Evolutionary conservation across 305 asterid species (phyloP).

Genomic region (Salvia sclarea): DNA sequence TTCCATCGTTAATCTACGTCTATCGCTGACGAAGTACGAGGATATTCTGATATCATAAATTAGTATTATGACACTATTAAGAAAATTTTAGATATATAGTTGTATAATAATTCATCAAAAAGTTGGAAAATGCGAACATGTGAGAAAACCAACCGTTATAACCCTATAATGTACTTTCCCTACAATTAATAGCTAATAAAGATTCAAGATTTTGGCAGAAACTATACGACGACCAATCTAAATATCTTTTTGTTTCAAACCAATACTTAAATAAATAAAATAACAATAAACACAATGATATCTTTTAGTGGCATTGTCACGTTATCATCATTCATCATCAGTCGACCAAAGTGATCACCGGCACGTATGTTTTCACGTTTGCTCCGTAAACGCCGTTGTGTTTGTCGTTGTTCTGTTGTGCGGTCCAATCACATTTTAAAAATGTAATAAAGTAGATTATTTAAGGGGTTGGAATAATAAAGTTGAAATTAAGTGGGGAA

Average conservation of each 20-base stretch:
- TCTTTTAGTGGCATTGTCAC: background rate
- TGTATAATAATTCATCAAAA: no score
- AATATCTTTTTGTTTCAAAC: background rate
- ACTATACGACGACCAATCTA: background rate
- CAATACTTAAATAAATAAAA: background rate
- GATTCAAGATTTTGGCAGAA: background rate
- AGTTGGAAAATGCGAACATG: no score
- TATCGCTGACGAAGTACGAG: no score
- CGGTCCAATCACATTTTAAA: slow-evolving; percentile 29
- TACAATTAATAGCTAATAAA: no score
- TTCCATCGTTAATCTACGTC: no score
- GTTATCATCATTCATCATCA: background rate
- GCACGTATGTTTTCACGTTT: background rate
- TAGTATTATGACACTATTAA: no score
- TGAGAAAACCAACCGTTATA: no score
- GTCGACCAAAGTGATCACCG: background rate
- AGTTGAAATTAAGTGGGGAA: slow-evolving; percentile 14
- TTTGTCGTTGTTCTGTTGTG: slow-evolving; percentile 26
- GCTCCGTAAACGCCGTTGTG: background rate
- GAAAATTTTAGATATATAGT: no score
- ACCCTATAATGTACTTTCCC: no score
- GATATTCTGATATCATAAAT: no score
- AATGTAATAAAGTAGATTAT: background rate
- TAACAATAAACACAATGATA: background rate
- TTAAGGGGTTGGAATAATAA: no score